A percentile compares a stretch with the other conserved stretches of the same genome.
Evolutionary conservation across 192 early-diverging fungal genomes (phyloP).

Genomic region (Coemansia sp.): DNA sequence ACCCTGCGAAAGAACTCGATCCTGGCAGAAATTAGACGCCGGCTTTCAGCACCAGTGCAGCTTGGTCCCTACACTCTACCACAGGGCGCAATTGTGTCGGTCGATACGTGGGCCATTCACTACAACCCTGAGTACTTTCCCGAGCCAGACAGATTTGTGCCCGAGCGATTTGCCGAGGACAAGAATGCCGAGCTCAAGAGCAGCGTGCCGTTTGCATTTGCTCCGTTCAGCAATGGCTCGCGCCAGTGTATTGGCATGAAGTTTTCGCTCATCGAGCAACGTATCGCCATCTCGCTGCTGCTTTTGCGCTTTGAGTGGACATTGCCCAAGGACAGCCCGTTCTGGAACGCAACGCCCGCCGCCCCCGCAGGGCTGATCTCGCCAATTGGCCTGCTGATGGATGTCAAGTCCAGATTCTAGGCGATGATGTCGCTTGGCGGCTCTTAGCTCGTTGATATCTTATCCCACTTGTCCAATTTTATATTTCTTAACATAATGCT

Average conservation of each 20-base stretch:
- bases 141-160: constrained; percentile 49
- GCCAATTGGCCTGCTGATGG: constrained; percentile 33
- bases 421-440: constrained; percentile 1
- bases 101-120: constrained; percentile 54
- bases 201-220: constrained; percentile 39
- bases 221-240: constrained; percentile 65
- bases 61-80: constrained; percentile 46
- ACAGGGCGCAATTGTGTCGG: constrained; percentile 43
- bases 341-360: constrained; percentile 42
- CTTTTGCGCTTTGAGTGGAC: constrained; percentile 55
- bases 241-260: constrained; percentile 67
- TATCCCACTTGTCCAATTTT: background rate
- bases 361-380: constrained; percentile 44
- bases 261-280: constrained; percentile 63
- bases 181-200: constrained; percentile 32
- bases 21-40: constrained; percentile 49
- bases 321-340: constrained; percentile 47
- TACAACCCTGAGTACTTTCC: constrained; percentile 51
- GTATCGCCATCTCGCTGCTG: constrained; percentile 58
- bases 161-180: constrained; percentile 56
- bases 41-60: constrained; percentile 43
- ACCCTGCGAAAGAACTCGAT: constrained; percentile 54
- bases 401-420: constrained; percentile 29
- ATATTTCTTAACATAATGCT: background rate
- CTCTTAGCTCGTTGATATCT: background rate